Base-by-base conservation (phyloP, 129 eudicot species). In the Logfia minima region DNA sequence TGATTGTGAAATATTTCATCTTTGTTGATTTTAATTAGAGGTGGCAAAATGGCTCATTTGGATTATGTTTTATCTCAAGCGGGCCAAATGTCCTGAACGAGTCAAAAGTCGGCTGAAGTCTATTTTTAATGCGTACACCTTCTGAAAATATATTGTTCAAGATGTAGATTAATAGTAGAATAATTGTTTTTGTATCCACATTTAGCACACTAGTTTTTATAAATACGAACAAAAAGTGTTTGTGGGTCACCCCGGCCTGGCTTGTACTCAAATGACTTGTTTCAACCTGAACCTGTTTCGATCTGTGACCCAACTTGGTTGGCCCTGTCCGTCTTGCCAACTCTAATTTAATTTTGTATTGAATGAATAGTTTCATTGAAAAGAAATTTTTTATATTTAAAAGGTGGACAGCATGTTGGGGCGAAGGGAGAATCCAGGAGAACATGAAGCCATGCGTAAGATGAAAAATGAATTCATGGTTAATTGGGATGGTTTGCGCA, bases 401-500 rank as follows among this genome's bases (percentile, higher is more conserved):
- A 67, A 93, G 98, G 98, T 87, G 87, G 98, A 93, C 78, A 93
- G 98, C 83, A 89, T 93, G 98, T 78, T 93, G 86, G 97, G 98
- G 0, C 71, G 98, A 75, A 84, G 98, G 81, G 98, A 91, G 75
- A 91, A 91, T 71, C 93, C 98, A 0, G 97, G 97, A 41, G 98
- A 93, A 77, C 97, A 93, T 51, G 98, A 93, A 83, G 97, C 97
- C 62, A 93, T 88, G 96, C 91, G 98, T 68, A 90, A 93, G 72
- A 93, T 93, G 97, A 93, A 93, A 78, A 93, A 93, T 71, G 98
- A 93, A 76, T 93, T 93, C 53, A 93, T 93, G 98, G 91, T 93
- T 67, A 90, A 93, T 70, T 93, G 98, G 98, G 98, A 93, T 76
- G 98, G 98, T 21, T 75, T 93, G 78, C 84, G 97, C 23, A 93